Evolutionary conservation across 2,329 filamentous ascomycete genomes (phyloP).

Genomic region (Nemania sp.): DNA sequence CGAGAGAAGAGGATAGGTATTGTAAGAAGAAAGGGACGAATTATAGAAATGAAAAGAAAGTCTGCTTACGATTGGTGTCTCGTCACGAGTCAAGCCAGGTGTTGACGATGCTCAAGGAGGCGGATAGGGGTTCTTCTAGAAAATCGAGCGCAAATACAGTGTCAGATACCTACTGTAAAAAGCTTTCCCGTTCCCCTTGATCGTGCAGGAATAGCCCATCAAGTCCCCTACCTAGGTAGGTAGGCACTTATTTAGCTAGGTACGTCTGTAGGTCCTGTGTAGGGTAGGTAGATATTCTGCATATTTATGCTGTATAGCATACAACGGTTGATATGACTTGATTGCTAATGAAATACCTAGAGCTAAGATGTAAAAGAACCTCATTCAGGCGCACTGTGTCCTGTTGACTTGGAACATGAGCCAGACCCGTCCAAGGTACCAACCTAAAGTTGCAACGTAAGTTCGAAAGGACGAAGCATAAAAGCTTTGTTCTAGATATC

Average conservation of each 20-base stretch:
- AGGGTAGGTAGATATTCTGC: not conserved
- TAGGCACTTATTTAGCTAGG: too few species aligned
- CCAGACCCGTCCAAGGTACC: not conserved
- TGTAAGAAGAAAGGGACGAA: too few species aligned
- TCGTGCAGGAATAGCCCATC: too few species aligned
- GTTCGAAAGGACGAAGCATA: not conserved
- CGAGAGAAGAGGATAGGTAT: too few species aligned
- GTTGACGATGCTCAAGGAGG: too few species aligned
- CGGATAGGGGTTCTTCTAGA: not conserved
- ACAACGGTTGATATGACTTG: too few species aligned
- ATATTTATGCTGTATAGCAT: not conserved
- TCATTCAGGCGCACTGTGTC: not conserved
- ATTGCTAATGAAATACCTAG: not conserved
- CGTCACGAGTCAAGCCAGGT: too few species aligned
- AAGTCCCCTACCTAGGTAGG: too few species aligned
- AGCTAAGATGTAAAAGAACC: not conserved
- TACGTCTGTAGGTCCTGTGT: too few species aligned
- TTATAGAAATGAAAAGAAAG: too few species aligned
- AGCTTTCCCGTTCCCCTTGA: not conserved
- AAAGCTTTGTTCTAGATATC: too few species aligned
- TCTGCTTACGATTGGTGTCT: too few species aligned
- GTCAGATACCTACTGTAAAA: not conserved
- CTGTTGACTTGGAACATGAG: constrained; percentile 7
- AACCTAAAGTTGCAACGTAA: not conserved
- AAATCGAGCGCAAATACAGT: not conserved